A percentile compares a stretch with the other conserved stretches of the same genome.
These are phyloP conservation scores for Pseudozyma sp. DNA, from an alignment of 1,284 basidiomycete genomes.

Conservation along the genomic window DNA sequence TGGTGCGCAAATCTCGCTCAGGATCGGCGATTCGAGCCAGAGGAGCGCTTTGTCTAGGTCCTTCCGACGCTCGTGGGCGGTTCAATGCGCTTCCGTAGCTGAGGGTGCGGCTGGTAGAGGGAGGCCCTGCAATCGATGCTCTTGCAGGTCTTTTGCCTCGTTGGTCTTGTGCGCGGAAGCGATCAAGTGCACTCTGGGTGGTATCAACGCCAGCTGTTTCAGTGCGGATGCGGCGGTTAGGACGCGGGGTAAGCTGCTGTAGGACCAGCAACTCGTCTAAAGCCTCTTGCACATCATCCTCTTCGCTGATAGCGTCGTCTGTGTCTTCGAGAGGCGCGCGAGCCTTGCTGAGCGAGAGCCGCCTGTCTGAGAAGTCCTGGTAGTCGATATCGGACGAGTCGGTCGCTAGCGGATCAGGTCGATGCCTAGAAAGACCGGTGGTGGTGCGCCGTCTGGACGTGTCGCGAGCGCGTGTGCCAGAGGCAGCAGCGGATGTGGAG, in stretches of 20 bases:
- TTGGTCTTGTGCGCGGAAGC: slow-evolving; percentile 23
- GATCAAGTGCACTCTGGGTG: slow-evolving; percentile 28
- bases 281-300: slow-evolving; percentile 23
- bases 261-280: slow-evolving; percentile 29
- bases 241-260: slow-evolving; percentile 32
- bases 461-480: slow-evolving; percentile 2
- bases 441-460: slow-evolving; percentile 8
- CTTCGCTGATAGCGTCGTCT: slow-evolving; percentile 16
- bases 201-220: slow-evolving; percentile 18
- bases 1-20: slow-evolving; percentile 11
- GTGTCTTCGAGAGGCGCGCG: background rate
- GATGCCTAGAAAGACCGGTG: slow-evolving; percentile 2
- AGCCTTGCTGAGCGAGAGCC: background rate
- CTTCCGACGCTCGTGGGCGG: slow-evolving; percentile 8
- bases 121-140: slow-evolving; percentile 27
- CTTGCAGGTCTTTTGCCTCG: slow-evolving; percentile 11
- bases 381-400: slow-evolving; percentile 23
- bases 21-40: slow-evolving; percentile 7
- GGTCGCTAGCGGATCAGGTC: background rate
- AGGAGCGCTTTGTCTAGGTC: slow-evolving; percentile 27
- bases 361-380: background rate
- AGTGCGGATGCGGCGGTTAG: slow-evolving; percentile 16
- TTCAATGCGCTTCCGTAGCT: background rate
- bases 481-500: slow-evolving; percentile 10
- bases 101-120: background rate